phyloP scores from a whole-genome alignment of 495 filamentous ascomycete species.

The Podospora pseudopauciseta region DNA sequence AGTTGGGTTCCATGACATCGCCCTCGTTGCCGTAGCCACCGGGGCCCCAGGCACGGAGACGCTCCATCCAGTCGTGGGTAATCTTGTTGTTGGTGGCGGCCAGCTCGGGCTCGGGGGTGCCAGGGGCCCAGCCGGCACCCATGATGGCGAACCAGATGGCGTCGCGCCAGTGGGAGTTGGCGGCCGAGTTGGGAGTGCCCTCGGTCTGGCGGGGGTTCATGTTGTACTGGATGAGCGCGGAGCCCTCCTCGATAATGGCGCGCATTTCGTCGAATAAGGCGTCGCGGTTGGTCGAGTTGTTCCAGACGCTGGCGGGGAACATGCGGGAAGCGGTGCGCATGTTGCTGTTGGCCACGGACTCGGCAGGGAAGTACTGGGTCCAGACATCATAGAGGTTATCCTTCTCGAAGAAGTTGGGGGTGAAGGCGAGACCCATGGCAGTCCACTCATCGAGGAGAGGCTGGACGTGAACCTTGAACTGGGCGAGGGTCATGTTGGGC shows the following conservation, averaged over 20 bases:
- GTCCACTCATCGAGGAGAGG: constrained; percentile 40
- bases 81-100: constrained; percentile 20
- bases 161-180: constrained; percentile 28
- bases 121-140: constrained; percentile 15
- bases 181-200: constrained; percentile 14
- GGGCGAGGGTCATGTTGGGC: constrained; percentile 18
- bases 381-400: constrained; percentile 24
- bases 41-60: constrained; percentile 19
- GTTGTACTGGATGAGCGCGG: constrained; percentile 26
- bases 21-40: constrained; percentile 51
- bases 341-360: constrained; percentile 22
- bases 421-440: constrained; percentile 34
- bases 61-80: constrained; percentile 28
- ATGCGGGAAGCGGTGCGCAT: constrained; percentile 40
- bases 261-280: constrained; percentile 24
- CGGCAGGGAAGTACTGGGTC: constrained; percentile 19
- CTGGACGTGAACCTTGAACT: constrained; percentile 31
- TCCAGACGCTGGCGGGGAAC: constrained; percentile 31
- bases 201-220: constrained; percentile 16
- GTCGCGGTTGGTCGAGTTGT: constrained; percentile 29
- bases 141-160: constrained; percentile 19
- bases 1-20: constrained; percentile 60
- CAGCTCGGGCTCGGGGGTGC: constrained; percentile 8
- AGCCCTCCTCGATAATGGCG: constrained; percentile 20
- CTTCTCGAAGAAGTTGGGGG: constrained; percentile 22